phyloP scores from a whole-genome alignment of 1,139 yeast species.

The Geotrichum candidum region DNA sequence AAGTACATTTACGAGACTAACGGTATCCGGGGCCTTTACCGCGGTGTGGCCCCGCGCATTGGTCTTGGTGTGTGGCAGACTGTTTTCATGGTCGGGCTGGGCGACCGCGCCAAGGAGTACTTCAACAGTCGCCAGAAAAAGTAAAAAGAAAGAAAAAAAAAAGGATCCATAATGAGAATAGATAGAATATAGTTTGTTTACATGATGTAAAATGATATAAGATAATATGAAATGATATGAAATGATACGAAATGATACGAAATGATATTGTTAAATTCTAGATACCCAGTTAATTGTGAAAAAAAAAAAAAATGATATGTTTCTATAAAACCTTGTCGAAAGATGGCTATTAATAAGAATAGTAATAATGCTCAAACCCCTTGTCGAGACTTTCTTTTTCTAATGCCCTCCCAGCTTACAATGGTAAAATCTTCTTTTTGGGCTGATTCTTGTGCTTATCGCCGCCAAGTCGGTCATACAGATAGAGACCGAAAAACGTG shows the following conservation, averaged over 20 bases:
- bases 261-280: background rate
- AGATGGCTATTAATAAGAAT: background rate
- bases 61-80: constrained; percentile 98
- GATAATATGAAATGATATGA: too few relatives aligned
- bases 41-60: constrained; percentile 96
- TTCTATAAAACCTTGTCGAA: background rate
- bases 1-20: constrained; percentile 74
- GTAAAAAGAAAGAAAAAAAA: background rate
- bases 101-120: constrained; percentile 73
- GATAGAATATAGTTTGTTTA: background rate
- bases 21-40: constrained; percentile 85
- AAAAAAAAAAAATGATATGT: background rate
- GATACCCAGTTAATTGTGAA: background rate
- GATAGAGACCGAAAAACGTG: constrained; percentile 56
- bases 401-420: background rate
- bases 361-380: background rate
- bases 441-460: constrained; percentile 25
- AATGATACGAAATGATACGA: too few relatives aligned
- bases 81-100: constrained; percentile 96
- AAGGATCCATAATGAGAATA: background rate
- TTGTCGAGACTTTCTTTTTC: too few relatives aligned
- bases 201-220: too few relatives aligned
- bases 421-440: constrained; percentile 2
- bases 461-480: constrained; percentile 72
- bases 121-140: background rate